Evolutionary conservation across 106 monocot genomes (phyloP).

Genomic region (Posidonia australis): DNA sequence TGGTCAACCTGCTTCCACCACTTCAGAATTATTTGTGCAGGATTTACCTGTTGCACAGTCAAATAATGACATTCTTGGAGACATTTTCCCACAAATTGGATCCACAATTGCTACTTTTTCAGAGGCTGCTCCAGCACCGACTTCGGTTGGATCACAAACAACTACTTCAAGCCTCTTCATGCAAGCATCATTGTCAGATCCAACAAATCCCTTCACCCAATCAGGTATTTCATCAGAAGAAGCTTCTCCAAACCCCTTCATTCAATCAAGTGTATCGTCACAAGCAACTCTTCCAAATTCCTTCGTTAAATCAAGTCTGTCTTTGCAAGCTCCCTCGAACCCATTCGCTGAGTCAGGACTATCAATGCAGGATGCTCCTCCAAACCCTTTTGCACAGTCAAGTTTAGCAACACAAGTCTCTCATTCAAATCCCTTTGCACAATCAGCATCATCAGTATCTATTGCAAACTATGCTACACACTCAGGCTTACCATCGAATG

Average conservation of each 20-base stretch:
- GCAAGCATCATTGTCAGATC: neutral
- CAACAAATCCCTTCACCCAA: slow-evolving; percentile 18
- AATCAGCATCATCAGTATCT: slow-evolving; percentile 8
- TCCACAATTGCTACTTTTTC: neutral
- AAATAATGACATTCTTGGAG: neutral
- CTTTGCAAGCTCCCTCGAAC: slow-evolving; percentile 16
- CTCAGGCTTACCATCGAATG: neutral
- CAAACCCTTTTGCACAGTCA: slow-evolving; percentile 6
- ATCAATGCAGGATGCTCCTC: slow-evolving; percentile 1
- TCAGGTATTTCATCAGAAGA: neutral
- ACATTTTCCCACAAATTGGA: neutral
- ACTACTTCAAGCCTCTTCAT: neutral
- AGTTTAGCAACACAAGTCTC: neutral
- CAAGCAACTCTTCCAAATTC: neutral
- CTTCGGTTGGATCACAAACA: neutral
- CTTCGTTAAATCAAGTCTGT: neutral
- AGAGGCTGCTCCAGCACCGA: neutral
- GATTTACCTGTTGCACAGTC: neutral
- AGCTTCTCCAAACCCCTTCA: slow-evolving; percentile 2
- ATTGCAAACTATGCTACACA: neutral
- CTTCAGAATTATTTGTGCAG: too few species aligned
- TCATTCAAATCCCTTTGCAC: neutral
- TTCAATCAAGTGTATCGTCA: neutral
- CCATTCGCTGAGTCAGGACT: slow-evolving; percentile 13
- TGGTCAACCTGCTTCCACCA: too few species aligned